phyloP scores from a whole-genome alignment of 768 basidiomycete genomes.

The Amylocystis lapponica region DNA sequence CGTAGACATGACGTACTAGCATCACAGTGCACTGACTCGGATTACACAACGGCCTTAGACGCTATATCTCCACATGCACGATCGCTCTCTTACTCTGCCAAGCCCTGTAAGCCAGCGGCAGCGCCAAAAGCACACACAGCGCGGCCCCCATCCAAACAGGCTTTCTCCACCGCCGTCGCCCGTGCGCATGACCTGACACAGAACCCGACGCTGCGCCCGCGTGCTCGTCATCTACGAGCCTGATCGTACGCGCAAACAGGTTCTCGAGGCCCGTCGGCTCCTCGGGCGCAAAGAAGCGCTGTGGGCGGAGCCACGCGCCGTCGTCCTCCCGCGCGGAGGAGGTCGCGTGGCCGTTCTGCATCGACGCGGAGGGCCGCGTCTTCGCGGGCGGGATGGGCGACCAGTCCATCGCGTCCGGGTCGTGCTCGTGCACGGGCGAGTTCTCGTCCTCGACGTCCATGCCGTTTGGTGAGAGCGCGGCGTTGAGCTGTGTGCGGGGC shows the following conservation, averaged over 20 bases:
- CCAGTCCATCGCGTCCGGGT: conserved; percentile 62
- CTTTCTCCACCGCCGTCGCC: neutral
- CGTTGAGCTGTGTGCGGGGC: conserved; percentile 2
- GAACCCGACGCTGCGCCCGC: neutral
- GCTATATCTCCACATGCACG: neutral
- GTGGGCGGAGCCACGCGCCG: conserved; percentile 56
- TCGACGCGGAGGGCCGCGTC: conserved; percentile 27
- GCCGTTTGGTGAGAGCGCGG: conserved; percentile 5
- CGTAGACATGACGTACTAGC: too few relatives aligned
- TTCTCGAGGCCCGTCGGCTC: conserved; percentile 72
- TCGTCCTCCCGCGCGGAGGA: conserved; percentile 27
- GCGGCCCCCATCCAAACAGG: neutral
- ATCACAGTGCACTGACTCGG: too few relatives aligned
- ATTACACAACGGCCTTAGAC: too few relatives aligned
- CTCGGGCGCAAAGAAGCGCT: conserved; percentile 74
- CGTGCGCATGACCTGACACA: neutral
- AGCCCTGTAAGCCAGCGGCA: conserved; percentile 4
- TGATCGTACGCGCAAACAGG: conserved; percentile 55
- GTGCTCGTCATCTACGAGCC: conserved; percentile 18
- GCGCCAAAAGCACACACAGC: too few relatives aligned
- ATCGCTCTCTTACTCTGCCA: conserved; percentile 3
- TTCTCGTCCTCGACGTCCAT: conserved; percentile 24
- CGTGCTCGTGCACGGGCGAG: conserved; percentile 19
- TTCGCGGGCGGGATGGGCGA: conserved; percentile 54
- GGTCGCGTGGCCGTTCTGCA: conserved; percentile 9